Base-by-base conservation (phyloP, 768 basidiomycete genomes). In the Pluteus cervinus region DNA sequence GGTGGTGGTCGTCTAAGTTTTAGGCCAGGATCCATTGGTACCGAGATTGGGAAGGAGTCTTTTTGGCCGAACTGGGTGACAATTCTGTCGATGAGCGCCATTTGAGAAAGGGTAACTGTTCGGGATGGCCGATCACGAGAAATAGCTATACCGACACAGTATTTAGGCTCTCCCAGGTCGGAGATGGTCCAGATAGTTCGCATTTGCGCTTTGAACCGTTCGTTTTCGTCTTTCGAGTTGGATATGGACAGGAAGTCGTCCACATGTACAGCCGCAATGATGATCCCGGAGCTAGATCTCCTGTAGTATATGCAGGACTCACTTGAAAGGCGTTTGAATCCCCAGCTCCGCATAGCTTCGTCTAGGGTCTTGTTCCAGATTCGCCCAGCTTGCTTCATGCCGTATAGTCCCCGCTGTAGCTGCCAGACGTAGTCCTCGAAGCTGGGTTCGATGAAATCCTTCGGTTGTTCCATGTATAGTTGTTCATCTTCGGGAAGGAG, bases 401-500 rank as follows among this genome's bases (percentile, higher is more conserved):
- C 57, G 36, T 63, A 65, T 0, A 65, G 36, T 3, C 48, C 40
- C 5, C 40, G 31, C 29, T 37, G 9, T 3, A 55, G 14, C 16
- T 29, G n/a, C 49, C 49, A 51, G 2, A 55, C 37, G 36, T 41
- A 45, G 11, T 42, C 33, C 29, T 46, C 44, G 16, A 50, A 46
- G 12, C 44, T 41, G 11, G 6, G 4, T 25, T 56, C 50, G 24
- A 50, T 42, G 23, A 55, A 60, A 1, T 63, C 58, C 0, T 50
- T 41, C 0, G 65, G 66, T 32, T 63, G 56, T 14, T 59, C 55
- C 58, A 68, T 63, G 36, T 55, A 65, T 16, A 44, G 47, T 0
- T 47, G 37, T 26, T 63, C 56, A 5, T 65, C 53, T 1, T 52
- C 42, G 1, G 48, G 48, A 1, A 63, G 45, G 1, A 47, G 34